A percentile compares a stretch with the other conserved stretches of the same genome.
These are phyloP conservation scores for Carex littledalei DNA, from an alignment of 176 grass and related monocot species.

Conservation along the genomic window DNA sequence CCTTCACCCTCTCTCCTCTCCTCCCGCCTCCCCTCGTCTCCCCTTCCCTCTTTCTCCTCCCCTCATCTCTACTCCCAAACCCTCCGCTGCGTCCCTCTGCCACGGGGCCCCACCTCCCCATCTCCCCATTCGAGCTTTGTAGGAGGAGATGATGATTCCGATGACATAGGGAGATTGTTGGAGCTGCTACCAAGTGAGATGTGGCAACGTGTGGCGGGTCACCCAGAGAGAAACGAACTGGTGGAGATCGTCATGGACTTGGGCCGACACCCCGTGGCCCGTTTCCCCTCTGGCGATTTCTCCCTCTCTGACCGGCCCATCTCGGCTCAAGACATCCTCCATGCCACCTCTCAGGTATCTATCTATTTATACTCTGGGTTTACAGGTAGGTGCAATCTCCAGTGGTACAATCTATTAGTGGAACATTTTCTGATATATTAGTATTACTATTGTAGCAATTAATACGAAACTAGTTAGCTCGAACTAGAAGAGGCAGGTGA, in stretches of 20 bases:
- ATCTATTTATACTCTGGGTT: background rate
- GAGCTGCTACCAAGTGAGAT: constrained; percentile 56
- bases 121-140: background rate
- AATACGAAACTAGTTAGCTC: background rate
- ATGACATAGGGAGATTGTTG: constrained; percentile 54
- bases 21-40: background rate
- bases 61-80: background rate
- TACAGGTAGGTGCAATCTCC: background rate
- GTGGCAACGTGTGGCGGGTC: constrained; percentile 40
- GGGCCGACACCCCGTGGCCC: constrained; percentile 55
- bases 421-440: background rate
- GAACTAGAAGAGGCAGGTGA: background rate
- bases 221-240: constrained; percentile 54
- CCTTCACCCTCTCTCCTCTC: background rate
- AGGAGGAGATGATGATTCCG: constrained; percentile 16
- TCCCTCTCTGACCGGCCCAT: constrained; percentile 53
- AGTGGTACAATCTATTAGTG: background rate
- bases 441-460: background rate
- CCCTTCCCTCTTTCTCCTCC: background rate
- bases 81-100: background rate
- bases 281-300: constrained; percentile 76
- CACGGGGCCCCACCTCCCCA: constrained; percentile 1
- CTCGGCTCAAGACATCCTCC: constrained; percentile 51
- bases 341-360: constrained; percentile 58
- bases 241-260: constrained; percentile 94